A percentile compares a stretch with the other conserved stretches of the same genome.
phyloP scores from a whole-genome alignment of 1,139 yeast species.

The Yamadazyma membranifaciens region DNA sequence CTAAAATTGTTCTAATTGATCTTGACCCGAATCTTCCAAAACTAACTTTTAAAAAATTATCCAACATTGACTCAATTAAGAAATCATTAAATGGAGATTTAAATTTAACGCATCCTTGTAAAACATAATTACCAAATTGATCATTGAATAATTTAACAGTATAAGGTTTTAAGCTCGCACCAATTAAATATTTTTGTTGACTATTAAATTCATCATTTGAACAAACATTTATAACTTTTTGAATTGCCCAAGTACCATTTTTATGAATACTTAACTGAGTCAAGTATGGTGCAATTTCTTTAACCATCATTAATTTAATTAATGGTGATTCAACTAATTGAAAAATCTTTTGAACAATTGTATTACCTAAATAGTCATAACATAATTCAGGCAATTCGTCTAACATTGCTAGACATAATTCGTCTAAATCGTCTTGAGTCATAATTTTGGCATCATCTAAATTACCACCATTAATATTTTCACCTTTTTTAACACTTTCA shows the following conservation, averaged over 20 bases:
- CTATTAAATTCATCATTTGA: slow-evolving; percentile 52
- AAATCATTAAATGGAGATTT: slow-evolving; percentile 88
- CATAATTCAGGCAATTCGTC: slow-evolving; percentile 89
- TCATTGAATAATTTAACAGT: slow-evolving; percentile 86
- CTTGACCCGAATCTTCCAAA: slow-evolving; percentile 94
- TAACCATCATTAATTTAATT: slow-evolving; percentile 78
- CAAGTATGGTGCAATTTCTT: slow-evolving; percentile 72
- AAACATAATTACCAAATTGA: slow-evolving; percentile 94
- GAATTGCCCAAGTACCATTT: slow-evolving; percentile 99
- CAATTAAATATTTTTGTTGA: slow-evolving; percentile 70
- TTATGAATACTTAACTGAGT: slow-evolving; percentile 95
- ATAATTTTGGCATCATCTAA: slow-evolving; percentile 15
- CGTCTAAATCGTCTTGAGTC: slow-evolving; percentile 66
- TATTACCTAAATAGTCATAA: slow-evolving; percentile 92
- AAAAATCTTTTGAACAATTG: slow-evolving; percentile 89
- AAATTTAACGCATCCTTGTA: slow-evolving; percentile 90
- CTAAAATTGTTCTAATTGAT: slow-evolving; percentile 90
- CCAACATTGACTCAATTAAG: slow-evolving; percentile 79
- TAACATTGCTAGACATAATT: slow-evolving; percentile 78
- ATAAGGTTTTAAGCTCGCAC: slow-evolving; percentile 72
- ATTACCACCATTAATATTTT: not conserved
- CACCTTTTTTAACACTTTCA: slow-evolving; percentile 20
- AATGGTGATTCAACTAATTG: slow-evolving; percentile 64
- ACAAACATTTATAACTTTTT: slow-evolving; percentile 79
- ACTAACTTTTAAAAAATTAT: slow-evolving; percentile 78